Evolutionary conservation across 345 rosid species (phyloP).

Genomic region (Arabidopsis suecica): DNA sequence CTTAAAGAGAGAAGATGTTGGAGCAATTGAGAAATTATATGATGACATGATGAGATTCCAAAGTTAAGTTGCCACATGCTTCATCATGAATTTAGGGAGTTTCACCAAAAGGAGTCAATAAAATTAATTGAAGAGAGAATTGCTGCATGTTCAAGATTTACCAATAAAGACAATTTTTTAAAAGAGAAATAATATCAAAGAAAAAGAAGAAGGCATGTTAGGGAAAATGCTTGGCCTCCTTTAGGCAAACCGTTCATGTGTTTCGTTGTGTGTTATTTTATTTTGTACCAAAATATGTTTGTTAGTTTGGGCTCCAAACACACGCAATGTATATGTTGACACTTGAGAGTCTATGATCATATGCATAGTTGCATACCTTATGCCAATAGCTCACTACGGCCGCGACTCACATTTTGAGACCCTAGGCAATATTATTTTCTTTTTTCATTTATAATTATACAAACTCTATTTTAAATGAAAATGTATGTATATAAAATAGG

Average conservation of each 20-base stretch:
- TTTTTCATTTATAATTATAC: no score
- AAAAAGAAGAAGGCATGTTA: conserved; percentile 28
- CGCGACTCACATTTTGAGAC: neutral
- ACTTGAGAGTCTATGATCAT: neutral
- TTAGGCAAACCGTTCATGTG: conserved; percentile 35
- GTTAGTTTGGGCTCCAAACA: conserved; percentile 24
- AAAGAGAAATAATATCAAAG: neutral
- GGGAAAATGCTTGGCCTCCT: conserved; percentile 39
- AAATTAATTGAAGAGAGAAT: conserved; percentile 27
- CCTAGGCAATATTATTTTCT: neutral
- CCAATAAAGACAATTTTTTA: conserved; percentile 12
- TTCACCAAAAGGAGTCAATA: conserved; percentile 33
- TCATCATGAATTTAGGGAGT: conserved; percentile 38
- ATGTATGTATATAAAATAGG: neutral
- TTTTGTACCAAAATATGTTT: conserved; percentile 29
- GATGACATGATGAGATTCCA: conserved; percentile 39
- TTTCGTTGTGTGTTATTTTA: conserved; percentile 14
- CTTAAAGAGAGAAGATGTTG: neutral
- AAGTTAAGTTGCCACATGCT: conserved; percentile 36
- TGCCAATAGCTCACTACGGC: conserved; percentile 19
- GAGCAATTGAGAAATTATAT: conserved; percentile 22
- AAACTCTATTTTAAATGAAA: neutral
- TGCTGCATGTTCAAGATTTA: conserved; percentile 44
- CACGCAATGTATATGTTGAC: conserved; percentile 33
- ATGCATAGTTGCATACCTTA: neutral